Percentiles rank a stretch among this genome's conserved stretches.
Evolutionary conservation across 192 early-diverging fungal genomes (phyloP).

Genomic region (Kappamyces sp.): DNA sequence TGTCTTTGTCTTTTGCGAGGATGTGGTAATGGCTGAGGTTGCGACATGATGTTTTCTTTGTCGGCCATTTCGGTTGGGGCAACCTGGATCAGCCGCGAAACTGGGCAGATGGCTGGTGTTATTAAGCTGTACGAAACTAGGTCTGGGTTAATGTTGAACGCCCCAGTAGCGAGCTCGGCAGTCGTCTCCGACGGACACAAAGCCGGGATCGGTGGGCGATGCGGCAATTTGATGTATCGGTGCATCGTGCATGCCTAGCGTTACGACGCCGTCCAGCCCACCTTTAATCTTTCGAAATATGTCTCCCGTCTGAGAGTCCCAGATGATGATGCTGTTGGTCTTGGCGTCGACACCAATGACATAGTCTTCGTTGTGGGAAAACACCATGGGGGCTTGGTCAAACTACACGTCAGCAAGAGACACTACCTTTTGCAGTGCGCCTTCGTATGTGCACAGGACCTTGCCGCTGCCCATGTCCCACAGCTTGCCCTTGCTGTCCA

Average conservation of each 20-base stretch:
- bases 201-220: slow-evolving; percentile 1
- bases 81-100: background rate
- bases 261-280: slow-evolving; percentile 9
- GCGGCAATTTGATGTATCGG: slow-evolving; percentile 1
- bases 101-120: background rate
- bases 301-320: slow-evolving; percentile 28
- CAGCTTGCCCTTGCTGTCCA: slow-evolving; percentile 65
- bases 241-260: background rate
- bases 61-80: background rate
- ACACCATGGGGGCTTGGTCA: slow-evolving; percentile 20
- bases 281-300: background rate
- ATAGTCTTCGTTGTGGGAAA: slow-evolving; percentile 30
- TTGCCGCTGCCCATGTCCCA: slow-evolving; percentile 80
- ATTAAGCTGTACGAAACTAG: background rate
- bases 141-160: background rate
- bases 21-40: too few species aligned
- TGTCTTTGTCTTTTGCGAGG: background rate
- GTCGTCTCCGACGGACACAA: slow-evolving; percentile 12
- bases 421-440: slow-evolving; percentile 48
- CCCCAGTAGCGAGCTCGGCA: slow-evolving; percentile 6
- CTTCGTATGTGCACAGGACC: slow-evolving; percentile 65
- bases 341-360: slow-evolving; percentile 23
- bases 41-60: background rate
- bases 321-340: slow-evolving; percentile 20
- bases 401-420: slow-evolving; percentile 4